Base-by-base conservation (phyloP, 768 basidiomycete species). In the Boletus rufocinnamomeus region DNA sequence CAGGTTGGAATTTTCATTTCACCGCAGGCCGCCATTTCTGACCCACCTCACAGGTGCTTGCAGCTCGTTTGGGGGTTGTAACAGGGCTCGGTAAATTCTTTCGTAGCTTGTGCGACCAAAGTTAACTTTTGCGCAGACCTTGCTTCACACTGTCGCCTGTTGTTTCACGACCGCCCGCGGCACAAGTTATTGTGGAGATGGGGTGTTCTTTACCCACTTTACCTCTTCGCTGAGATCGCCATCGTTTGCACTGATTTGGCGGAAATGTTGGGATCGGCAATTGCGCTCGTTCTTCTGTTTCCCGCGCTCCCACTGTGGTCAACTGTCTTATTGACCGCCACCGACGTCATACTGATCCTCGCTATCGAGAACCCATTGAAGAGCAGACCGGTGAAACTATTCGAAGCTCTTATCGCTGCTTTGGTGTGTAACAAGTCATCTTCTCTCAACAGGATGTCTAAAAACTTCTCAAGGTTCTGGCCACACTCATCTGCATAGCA, bases 181-280 rank as follows among this genome's bases (percentile, higher is more conserved):
- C 77, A 88, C 66, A 82, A 78, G 34, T 71, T 76, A 17, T 67
- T 85, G 37, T 84, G 78, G 65, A 80, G 88, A 62, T 85, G 83
- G 80, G 73, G 80, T 6, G 77, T 79, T 5, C 76, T 87, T 14
- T 89, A 88, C 66, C 86, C 88, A 1, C 78, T 89, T 23, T 89
- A 89, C 60, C 58, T 74, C 34, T 69, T 88, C 21, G 72, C 88
- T 0, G 90, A 93, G 67, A 70, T 89, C 7, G 88, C 87, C 52
- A 87, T 93, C 65, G 81, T 91, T 25, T 82, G 85, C 13, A 92
- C 90, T 6, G 91, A 92, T 69, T 77, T 94, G 37, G 89, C 91
- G 10, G 92, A 95, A 70, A 77, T 95, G 17, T 75, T 95, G 23
- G 87, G 93, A 6, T 88, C 86, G 44, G 92, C 91, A 16, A 92